A percentile compares a stretch with the other conserved stretches of the same genome.
These are phyloP conservation scores for Apiospora phragmitis DNA, from an alignment of 2,329 filamentous ascomycete genomes.

Conservation along the genomic window DNA sequence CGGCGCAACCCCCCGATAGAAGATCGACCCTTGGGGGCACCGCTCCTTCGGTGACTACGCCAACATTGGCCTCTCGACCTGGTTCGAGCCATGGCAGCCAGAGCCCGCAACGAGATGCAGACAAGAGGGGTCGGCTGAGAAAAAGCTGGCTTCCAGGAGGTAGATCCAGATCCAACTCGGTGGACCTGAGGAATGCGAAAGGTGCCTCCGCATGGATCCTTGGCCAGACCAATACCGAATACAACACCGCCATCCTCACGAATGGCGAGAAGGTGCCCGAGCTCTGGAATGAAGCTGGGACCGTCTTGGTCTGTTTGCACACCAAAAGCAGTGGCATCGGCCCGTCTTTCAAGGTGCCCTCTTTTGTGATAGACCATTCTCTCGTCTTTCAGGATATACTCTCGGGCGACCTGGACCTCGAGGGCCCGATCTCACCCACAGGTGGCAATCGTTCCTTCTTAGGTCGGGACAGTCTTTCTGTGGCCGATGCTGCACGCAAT, in stretches of 20 bases:
- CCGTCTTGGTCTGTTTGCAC: slow-evolving; percentile 58
- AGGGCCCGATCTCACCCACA: slow-evolving; percentile 39
- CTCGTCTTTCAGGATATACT: slow-evolving; percentile 44
- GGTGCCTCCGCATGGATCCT: slow-evolving; percentile 54
- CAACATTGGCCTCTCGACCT: slow-evolving; percentile 24
- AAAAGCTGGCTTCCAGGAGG: slow-evolving; percentile 56
- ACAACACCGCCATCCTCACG: slow-evolving; percentile 52
- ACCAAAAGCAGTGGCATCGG: slow-evolving; percentile 49
- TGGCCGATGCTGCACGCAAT: slow-evolving; percentile 44
- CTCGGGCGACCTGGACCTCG: slow-evolving; percentile 45
- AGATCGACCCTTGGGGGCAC: slow-evolving; percentile 23
- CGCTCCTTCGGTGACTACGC: slow-evolving; percentile 23
- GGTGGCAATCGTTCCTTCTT: slow-evolving; percentile 39
- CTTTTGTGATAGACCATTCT: slow-evolving; percentile 55
- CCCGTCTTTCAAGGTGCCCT: slow-evolving; percentile 61
- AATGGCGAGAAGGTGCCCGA: slow-evolving; percentile 64
- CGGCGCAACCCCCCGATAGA: slow-evolving; percentile 44
- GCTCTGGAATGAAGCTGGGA: slow-evolving; percentile 63
- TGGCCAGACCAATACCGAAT: slow-evolving; percentile 53
- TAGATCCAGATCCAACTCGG: slow-evolving; percentile 53
- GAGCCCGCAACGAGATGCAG: slow-evolving; percentile 39
- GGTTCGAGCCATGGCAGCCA: slow-evolving; percentile 42
- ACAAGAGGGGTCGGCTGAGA: slow-evolving; percentile 44
- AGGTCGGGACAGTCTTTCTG: slow-evolving; percentile 48
- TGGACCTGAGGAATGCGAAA: slow-evolving; percentile 29